These are phyloP conservation scores for Phaseolus coccineus DNA, from an alignment of 331 rosid genomes.

Conservation along the genomic window DNA sequence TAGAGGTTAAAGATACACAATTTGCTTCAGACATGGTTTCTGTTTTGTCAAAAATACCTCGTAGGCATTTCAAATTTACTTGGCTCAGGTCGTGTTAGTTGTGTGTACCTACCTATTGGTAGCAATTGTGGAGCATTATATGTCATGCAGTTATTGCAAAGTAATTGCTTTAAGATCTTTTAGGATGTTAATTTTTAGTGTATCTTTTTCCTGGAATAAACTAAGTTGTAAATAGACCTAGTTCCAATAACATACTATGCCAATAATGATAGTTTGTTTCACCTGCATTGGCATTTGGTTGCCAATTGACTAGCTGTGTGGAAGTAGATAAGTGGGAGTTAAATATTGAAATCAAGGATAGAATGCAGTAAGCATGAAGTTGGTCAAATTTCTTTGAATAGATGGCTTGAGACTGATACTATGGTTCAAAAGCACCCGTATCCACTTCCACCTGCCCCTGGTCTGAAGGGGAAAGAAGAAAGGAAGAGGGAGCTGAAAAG, in stretches of 20 bases:
- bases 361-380: background rate
- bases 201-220: background rate
- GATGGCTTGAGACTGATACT: constrained; percentile 11
- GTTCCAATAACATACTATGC: background rate
- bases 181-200: background rate
- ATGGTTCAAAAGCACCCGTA: background rate
- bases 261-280: background rate
- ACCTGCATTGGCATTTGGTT: constrained; percentile 7
- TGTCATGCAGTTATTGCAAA: background rate
- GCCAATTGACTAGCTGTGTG: background rate
- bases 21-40: background rate
- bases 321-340: background rate
- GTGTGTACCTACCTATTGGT: background rate
- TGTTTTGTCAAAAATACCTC: background rate
- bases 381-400: background rate
- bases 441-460: background rate
- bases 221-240: constrained; percentile 5
- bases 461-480: background rate
- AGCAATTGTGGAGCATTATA: constrained; percentile 6
- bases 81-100: background rate
- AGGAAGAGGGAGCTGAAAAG: background rate
- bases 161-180: background rate
- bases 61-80: background rate
- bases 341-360: background rate
- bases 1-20: background rate